Conservation (phyloP, 139 green algal genomes). For the Astrephomene gubernaculifera region DNA sequence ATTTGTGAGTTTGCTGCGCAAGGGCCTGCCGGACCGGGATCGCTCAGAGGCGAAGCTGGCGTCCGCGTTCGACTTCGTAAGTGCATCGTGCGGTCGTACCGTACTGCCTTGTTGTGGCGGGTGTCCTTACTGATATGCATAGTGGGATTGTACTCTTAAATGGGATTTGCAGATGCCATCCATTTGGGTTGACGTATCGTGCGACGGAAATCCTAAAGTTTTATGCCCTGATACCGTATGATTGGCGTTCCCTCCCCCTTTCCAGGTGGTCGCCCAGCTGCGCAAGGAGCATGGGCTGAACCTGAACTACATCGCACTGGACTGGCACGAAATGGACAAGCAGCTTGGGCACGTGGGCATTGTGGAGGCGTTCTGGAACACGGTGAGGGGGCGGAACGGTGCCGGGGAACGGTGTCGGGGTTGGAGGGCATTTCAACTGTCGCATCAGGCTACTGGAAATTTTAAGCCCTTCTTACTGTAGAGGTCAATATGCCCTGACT, state of each 20-base stretch:
- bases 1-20: slow-evolving; percentile 96
- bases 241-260: no score
- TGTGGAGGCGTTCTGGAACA: slow-evolving; percentile 92
- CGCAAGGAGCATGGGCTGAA: slow-evolving; percentile 62
- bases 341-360: slow-evolving; percentile 84
- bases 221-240: no score
- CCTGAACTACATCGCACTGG: slow-evolving; percentile 74
- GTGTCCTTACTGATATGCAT: no score
- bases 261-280: slow-evolving; percentile 67
- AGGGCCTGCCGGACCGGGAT: slow-evolving; percentile 71
- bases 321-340: slow-evolving; percentile 97
- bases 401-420: no score
- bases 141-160: no score
- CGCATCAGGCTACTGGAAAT: background rate
- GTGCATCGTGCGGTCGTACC: no score
- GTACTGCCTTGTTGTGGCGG: no score
- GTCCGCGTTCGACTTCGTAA: slow-evolving; percentile 67
- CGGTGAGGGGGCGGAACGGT: slow-evolving; percentile 4
- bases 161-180: no score
- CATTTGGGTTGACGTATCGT: no score
- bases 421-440: background rate
- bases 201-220: no score
- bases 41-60: slow-evolving; percentile 72
- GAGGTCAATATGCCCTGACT: no score
- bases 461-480: no score